These are phyloP conservation scores for Emmonsiellopsis sp. DNA, from an alignment of 2,329 filamentous ascomycete genomes.

Conservation along the genomic window DNA sequence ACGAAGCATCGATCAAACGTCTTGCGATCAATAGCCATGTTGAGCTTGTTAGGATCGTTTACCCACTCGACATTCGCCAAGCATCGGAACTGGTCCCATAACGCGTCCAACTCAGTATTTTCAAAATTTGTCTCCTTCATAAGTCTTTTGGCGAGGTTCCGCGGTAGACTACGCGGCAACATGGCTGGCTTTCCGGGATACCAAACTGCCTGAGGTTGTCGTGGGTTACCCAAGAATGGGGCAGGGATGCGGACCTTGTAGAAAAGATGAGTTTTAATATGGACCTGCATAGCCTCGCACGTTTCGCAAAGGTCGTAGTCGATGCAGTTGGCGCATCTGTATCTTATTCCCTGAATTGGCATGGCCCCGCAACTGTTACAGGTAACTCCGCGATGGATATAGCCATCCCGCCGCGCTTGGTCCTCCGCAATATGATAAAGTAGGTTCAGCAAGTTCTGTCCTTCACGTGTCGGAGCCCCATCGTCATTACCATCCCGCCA, in stretches of 20 bases:
- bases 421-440: conserved; percentile 92
- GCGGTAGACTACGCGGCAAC: conserved; percentile 58
- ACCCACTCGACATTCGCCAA: conserved; percentile 80
- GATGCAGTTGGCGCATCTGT: conserved; percentile 89
- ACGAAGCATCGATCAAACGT: conserved; percentile 89
- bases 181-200: conserved; percentile 79
- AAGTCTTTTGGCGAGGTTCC: conserved; percentile 58
- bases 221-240: conserved; percentile 67
- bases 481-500: conserved; percentile 37
- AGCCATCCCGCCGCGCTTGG: conserved; percentile 77
- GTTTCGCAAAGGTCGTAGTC: conserved; percentile 94
- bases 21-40: conserved; percentile 78
- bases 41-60: conserved; percentile 67
- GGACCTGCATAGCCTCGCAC: conserved; percentile 65
- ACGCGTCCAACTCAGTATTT: conserved; percentile 76
- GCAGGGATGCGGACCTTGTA: conserved; percentile 91
- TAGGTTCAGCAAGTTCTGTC: conserved; percentile 74
- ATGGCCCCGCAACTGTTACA: conserved; percentile 84
- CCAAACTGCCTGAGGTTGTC: conserved; percentile 73
- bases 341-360: conserved; percentile 85
- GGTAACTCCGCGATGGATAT: conserved; percentile 83
- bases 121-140: conserved; percentile 70
- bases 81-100: conserved; percentile 96
- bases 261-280: conserved; percentile 88
- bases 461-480: conserved; percentile 37